Conservation (phyloP, 176 grass and related monocot species). For the Oryza nivara region DNA sequence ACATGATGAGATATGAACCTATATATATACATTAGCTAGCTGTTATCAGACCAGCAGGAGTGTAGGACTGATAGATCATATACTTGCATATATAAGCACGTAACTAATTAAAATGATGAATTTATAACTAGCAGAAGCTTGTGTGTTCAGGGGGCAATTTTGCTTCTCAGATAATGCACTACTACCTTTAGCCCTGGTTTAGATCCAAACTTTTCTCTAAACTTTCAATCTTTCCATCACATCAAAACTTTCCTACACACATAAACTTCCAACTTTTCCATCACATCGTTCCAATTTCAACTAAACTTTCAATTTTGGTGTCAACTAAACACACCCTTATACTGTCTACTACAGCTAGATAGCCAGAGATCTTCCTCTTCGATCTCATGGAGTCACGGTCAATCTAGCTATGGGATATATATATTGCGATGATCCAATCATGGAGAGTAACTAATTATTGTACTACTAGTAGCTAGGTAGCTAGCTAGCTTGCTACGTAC, state of each 20-base stretch:
- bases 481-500: not conserved
- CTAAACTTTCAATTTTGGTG: no score
- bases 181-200: no score
- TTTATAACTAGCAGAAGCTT: not conserved
- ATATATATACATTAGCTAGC: not conserved
- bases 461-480: not conserved
- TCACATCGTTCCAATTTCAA: no score
- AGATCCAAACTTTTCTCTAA: no score
- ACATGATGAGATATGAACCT: not conserved
- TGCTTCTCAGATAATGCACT: not conserved
- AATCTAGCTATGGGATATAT: not conserved
- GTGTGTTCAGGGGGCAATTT: not conserved
- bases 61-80: not conserved
- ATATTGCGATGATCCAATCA: not conserved
- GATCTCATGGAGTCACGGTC: not conserved
- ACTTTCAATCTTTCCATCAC: no score
- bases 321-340: no score
- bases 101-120: not conserved
- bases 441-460: slow-evolving; percentile 10
- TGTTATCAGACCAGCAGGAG: not conserved
- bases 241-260: no score
- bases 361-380: no score
- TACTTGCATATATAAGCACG: not conserved
- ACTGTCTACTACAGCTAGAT: no score
- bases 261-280: no score